These are phyloP conservation scores for Rutstroemia sp. DNA, from an alignment of 2,329 filamentous ascomycete species.

Conservation along the genomic window DNA sequence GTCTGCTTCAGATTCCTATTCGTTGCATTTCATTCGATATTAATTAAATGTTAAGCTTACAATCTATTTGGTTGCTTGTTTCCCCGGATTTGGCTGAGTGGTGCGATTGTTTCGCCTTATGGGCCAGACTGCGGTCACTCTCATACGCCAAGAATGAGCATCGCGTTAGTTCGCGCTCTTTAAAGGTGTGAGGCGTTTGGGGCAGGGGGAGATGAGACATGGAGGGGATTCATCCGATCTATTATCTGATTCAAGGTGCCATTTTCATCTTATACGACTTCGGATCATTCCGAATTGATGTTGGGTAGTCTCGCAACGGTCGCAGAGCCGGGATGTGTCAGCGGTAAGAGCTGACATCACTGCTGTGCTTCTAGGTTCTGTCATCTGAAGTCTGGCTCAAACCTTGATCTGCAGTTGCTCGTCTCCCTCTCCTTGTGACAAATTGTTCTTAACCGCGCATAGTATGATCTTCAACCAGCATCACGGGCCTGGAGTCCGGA, in stretches of 20 bases:
- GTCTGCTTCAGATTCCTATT: background rate
- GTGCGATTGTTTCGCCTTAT: background rate
- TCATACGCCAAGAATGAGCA: background rate
- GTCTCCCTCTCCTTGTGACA: background rate
- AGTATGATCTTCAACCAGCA: slow-evolving; percentile 7
- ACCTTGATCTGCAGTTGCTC: background rate
- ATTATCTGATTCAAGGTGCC: background rate
- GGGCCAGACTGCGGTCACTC: background rate
- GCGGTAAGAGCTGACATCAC: background rate
- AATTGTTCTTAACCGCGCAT: background rate
- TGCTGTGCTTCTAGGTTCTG: background rate
- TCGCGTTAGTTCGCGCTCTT: too few relatives aligned
- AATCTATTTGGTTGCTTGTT: slow-evolving; percentile 5
- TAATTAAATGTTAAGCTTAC: slow-evolving; percentile 2
- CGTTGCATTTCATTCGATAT: background rate
- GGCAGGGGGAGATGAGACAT: background rate
- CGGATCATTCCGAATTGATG: background rate
- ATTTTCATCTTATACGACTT: background rate
- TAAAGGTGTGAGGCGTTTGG: background rate
- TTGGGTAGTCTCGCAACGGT: background rate
- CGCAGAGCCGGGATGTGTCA: background rate
- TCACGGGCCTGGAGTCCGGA: background rate
- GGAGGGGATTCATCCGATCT: slow-evolving; percentile 4
- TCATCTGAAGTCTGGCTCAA: slow-evolving; percentile 4
- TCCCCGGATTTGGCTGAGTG: slow-evolving; percentile 2